Conservation (phyloP, 352 stramenopile species). For the Globisporangium megalacanthum region DNA sequence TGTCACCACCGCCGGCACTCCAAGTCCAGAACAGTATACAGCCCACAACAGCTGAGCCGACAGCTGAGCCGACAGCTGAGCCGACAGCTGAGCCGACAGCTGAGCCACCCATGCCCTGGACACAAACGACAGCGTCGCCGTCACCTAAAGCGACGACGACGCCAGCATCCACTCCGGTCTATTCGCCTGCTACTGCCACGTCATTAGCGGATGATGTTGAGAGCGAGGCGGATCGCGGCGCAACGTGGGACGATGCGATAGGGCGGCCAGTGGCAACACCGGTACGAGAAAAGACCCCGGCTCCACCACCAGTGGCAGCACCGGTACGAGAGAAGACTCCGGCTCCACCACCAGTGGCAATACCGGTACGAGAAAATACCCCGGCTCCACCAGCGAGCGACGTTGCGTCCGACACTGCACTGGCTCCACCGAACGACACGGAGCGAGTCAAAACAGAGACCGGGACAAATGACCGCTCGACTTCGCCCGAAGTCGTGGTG, state of each 20-base stretch:
- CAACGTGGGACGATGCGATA: background rate
- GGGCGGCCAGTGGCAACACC: background rate
- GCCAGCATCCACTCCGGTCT: background rate
- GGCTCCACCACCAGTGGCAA: background rate
- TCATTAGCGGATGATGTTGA: background rate
- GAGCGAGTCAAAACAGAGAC: conserved; percentile 11
- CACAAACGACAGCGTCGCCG: background rate
- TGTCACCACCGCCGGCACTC: conserved; percentile 1
- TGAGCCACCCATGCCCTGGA: background rate
- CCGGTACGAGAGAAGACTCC: background rate
- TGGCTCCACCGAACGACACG: conserved; percentile 9
- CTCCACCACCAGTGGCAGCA: background rate
- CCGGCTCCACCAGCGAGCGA: background rate
- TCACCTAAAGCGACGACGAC: background rate
- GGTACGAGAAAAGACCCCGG: background rate
- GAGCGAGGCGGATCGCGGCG: background rate
- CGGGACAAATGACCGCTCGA: conserved; percentile 7
- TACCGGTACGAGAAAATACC: background rate
- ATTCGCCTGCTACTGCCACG: background rate
- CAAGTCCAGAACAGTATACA: background rate
- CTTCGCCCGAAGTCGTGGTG: conserved; percentile 22
- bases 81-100: background rate
- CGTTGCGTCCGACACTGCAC: background rate
- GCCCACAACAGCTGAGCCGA: background rate
- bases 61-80: no score